These are phyloP conservation scores for Curvularia lunata DNA, from an alignment of 2,329 filamentous ascomycete species.

Conservation along the genomic window DNA sequence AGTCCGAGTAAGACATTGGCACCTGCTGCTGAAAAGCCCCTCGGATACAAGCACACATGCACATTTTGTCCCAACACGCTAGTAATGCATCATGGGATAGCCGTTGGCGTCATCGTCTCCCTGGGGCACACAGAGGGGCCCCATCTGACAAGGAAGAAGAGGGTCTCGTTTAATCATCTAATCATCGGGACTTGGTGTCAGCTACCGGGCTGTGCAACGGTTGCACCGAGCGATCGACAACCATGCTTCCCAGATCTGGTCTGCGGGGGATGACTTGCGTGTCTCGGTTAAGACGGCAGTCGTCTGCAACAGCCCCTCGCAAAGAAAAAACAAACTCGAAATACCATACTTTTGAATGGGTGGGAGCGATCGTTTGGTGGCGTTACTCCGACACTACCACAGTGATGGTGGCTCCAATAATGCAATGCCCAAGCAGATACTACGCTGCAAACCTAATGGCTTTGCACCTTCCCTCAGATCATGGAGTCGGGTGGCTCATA, in stretches of 20 bases:
- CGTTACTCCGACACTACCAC: not conserved
- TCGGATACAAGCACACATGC: conserved; percentile 7
- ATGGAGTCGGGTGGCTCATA: not conserved
- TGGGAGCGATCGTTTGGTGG: not conserved
- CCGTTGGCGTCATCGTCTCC: conserved; percentile 9
- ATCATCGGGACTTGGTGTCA: conserved; percentile 24
- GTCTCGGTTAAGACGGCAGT: conserved; percentile 18
- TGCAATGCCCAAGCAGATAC: not conserved
- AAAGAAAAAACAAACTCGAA: not conserved
- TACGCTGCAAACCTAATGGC: not conserved
- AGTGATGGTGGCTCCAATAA: not conserved
- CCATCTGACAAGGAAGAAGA: conserved; percentile 3
- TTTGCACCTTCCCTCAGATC: not conserved
- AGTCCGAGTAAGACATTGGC: not conserved
- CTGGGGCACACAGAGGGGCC: not conserved
- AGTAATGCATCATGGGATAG: conserved; percentile 6
- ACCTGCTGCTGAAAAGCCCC: conserved; percentile 20
- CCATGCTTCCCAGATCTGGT: conserved; percentile 18
- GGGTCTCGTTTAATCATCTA: conserved; percentile 8
- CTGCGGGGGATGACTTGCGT: conserved; percentile 14
- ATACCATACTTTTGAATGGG: not conserved
- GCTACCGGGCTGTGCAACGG: conserved; percentile 25
- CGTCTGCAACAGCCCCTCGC: not conserved
- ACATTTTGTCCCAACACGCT: conserved; percentile 10
- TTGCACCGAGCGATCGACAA: conserved; percentile 22